Percentiles rank a stretch among this genome's conserved stretches.
These are phyloP conservation scores for Coemansia sp. DNA, from an alignment of 192 early-diverging fungal species.

Conservation along the genomic window DNA sequence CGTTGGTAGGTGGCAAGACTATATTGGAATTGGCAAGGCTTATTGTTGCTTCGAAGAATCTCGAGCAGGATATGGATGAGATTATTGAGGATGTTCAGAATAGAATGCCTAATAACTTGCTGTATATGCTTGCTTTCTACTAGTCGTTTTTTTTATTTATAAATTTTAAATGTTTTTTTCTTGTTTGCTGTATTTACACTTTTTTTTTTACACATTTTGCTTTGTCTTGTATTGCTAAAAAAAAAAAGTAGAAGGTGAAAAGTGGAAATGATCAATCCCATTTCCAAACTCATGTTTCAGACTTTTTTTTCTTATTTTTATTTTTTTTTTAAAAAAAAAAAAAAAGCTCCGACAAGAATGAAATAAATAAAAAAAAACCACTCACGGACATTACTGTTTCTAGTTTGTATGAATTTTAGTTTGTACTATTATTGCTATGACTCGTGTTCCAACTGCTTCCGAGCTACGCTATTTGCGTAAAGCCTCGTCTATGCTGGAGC, in stretches of 20 bases:
- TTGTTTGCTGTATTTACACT: too few relatives aligned
- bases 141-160: constrained; percentile 22
- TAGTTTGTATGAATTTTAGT: too few relatives aligned
- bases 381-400: too few relatives aligned
- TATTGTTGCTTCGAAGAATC: constrained; percentile 59
- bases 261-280: not conserved
- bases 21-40: constrained; percentile 80
- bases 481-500: constrained; percentile 24
- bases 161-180: too few relatives aligned
- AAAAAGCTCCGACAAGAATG: too few relatives aligned
- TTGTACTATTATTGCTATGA: constrained; percentile 4
- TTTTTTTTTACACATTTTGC: too few relatives aligned
- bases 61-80: constrained; percentile 83
- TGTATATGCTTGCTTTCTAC: constrained; percentile 68
- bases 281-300: too few relatives aligned
- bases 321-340: too few relatives aligned
- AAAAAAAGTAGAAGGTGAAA: too few relatives aligned
- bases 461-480: constrained; percentile 20
- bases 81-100: constrained; percentile 77
- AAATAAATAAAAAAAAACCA: too few relatives aligned
- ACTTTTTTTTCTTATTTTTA: too few relatives aligned
- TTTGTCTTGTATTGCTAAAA: too few relatives aligned
- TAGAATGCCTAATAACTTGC: constrained; percentile 59
- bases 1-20: constrained; percentile 77
- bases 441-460: constrained; percentile 1